Base-by-base conservation (phyloP, 2,329 filamentous ascomycete species). In the Hyphodiscus sp. region DNA sequence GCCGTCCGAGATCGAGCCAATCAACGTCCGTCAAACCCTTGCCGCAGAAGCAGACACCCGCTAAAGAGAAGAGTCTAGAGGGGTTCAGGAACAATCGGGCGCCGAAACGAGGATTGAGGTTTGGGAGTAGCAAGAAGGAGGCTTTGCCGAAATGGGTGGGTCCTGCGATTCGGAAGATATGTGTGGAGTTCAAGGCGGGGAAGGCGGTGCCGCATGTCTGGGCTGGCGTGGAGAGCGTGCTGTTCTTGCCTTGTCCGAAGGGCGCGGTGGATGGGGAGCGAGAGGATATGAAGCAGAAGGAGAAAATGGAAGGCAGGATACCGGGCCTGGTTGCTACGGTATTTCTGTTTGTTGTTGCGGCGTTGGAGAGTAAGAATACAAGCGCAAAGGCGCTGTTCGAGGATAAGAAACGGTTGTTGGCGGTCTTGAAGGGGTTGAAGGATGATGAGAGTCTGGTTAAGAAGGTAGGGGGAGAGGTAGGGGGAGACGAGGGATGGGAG, bases 201-300 rank as follows among this genome's bases (percentile, higher is more conserved):
- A 76, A 74, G 3, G 77, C 91, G 2, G 82, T 81, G 0, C 86
- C 87, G 0, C 87, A 90, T 51, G 79, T 95, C 0, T 80, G 89
- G 47, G 85, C 88, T 0, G 90, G 88, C 1, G 77, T 91, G 49
- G 85, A 86, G 74, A 71, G 58, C 23, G 48, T 68, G 1, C 62
- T 78, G 2, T 70, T 68, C 10, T 60, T 70, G 9, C 65, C 61
- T 10, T 50, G 53, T 50, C 61, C 63, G 19, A 44, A 42, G 30
- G 45, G 54, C 11, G 45, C 41, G 26, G 23, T 30, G 19, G 49
- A 41, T 8, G 49, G 44, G 20, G 46, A 51, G 41, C 50, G 38
- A 33, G 55, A 41, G 20, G 49, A 33, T 20, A 47, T 9, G 26
- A 30, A 26, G 41, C 23, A 73, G 52, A 78, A 77, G 78, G 66